Evolutionary conservation across 148 eudicot genomes (phyloP).

Genomic region (Vaccinium macrocarpon): DNA sequence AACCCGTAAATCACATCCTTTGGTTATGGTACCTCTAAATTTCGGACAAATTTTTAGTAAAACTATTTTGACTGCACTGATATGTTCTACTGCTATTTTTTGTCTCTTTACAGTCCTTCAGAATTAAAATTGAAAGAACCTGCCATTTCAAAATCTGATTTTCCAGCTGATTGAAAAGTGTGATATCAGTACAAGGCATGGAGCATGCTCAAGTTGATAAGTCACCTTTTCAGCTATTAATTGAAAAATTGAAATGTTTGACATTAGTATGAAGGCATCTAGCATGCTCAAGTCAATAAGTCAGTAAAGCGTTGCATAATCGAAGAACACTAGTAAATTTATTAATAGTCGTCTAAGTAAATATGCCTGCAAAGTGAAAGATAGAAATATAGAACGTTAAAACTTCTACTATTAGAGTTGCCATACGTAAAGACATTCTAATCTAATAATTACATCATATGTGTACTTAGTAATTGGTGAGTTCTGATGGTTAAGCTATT

Average conservation of each 20-base stretch:
- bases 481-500: background rate
- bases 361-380: background rate
- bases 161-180: background rate
- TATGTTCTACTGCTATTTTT: background rate
- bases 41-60: background rate
- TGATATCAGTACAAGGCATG: background rate
- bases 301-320: background rate
- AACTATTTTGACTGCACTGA: background rate
- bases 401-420: background rate
- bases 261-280: background rate
- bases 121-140: background rate
- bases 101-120: background rate
- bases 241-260: background rate
- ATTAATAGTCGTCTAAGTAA: background rate
- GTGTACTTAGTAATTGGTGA: background rate
- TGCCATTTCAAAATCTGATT: background rate
- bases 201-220: background rate
- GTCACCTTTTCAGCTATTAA: background rate
- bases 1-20: background rate
- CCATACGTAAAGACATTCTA: background rate
- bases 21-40: background rate
- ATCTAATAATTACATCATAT: background rate
- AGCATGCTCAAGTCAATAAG: background rate
- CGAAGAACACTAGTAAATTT: background rate
- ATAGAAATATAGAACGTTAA: background rate